These are phyloP conservation scores for Dalbergia cultrata DNA, from an alignment of 306 rosid species.

Conservation along the genomic window DNA sequence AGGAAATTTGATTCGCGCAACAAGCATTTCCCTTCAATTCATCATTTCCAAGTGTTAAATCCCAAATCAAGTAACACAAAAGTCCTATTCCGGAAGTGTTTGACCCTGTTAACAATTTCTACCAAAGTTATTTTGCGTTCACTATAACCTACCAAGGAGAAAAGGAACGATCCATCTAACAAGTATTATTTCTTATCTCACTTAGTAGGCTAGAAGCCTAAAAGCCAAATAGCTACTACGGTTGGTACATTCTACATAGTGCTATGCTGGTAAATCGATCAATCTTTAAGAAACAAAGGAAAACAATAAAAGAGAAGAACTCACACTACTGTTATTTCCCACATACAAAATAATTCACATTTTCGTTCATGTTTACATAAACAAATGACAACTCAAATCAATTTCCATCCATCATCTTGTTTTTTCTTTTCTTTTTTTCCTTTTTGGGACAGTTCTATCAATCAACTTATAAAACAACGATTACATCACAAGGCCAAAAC, in stretches of 20 bases:
- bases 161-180: not conserved
- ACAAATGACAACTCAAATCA: conserved; percentile 21
- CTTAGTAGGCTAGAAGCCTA: not conserved
- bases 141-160: not conserved
- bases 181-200: not conserved
- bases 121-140: not conserved
- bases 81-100: too few species aligned
- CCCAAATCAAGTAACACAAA: too few species aligned
- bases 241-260: not conserved
- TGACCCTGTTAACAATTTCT: too few species aligned
- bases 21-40: too few species aligned
- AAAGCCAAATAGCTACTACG: not conserved
- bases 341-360: conserved; percentile 7
- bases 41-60: too few species aligned
- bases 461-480: conserved; percentile 9
- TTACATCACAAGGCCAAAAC: conserved; percentile 31
- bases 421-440: not conserved
- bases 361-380: not conserved
- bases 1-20: too few species aligned
- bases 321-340: not conserved
- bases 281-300: too few species aligned
- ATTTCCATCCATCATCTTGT: not conserved
- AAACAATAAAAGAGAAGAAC: not conserved
- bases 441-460: not conserved
- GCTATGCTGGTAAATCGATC: too few species aligned